Evolutionary conservation across 352 stramenopile genomes (phyloP).

Genomic region (Phytophthora lateralis): DNA sequence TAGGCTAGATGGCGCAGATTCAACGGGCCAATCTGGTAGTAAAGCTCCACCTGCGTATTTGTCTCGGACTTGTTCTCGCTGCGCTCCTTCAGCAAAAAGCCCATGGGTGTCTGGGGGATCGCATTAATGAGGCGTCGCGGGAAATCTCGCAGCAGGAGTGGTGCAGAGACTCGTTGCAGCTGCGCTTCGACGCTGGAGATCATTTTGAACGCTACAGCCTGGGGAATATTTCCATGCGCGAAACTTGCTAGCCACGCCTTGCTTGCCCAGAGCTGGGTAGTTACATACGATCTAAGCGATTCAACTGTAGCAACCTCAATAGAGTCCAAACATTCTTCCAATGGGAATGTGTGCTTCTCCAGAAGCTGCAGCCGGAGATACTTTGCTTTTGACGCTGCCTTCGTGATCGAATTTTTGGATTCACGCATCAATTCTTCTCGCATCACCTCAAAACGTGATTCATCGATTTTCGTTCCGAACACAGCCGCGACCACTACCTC

Average conservation of each 20-base stretch:
- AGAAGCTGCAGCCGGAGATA: slow-evolving; percentile 71
- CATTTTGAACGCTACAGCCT: slow-evolving; percentile 36
- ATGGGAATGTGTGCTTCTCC: slow-evolving; percentile 52
- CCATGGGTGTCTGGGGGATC: slow-evolving; percentile 49
- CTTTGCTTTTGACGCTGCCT: slow-evolving; percentile 62
- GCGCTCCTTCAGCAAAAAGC: slow-evolving; percentile 58
- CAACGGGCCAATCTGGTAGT: slow-evolving; percentile 87
- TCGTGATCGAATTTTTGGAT: slow-evolving; percentile 68
- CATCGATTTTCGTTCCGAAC: slow-evolving; percentile 51
- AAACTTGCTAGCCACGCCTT: slow-evolving; percentile 63
- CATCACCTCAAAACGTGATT: slow-evolving; percentile 65
- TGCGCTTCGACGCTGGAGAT: slow-evolving; percentile 50
- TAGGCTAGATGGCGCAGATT: slow-evolving; percentile 67
- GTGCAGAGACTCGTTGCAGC: slow-evolving; percentile 40
- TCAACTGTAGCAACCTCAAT: slow-evolving; percentile 47
- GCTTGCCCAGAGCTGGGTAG: slow-evolving; percentile 51
- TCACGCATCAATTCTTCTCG: slow-evolving; percentile 74
- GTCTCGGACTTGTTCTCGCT: slow-evolving; percentile 80
- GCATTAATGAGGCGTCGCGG: slow-evolving; percentile 60
- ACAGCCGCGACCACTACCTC: slow-evolving; percentile 63
- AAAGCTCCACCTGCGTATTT: slow-evolving; percentile 86
- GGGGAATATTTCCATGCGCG: slow-evolving; percentile 74
- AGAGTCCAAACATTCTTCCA: slow-evolving; percentile 51
- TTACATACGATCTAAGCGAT: slow-evolving; percentile 46
- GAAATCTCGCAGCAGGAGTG: slow-evolving; percentile 34